Conservation (phyloP, 176 grass and related monocot genomes). For the Rhynchospora breviuscula region DNA sequence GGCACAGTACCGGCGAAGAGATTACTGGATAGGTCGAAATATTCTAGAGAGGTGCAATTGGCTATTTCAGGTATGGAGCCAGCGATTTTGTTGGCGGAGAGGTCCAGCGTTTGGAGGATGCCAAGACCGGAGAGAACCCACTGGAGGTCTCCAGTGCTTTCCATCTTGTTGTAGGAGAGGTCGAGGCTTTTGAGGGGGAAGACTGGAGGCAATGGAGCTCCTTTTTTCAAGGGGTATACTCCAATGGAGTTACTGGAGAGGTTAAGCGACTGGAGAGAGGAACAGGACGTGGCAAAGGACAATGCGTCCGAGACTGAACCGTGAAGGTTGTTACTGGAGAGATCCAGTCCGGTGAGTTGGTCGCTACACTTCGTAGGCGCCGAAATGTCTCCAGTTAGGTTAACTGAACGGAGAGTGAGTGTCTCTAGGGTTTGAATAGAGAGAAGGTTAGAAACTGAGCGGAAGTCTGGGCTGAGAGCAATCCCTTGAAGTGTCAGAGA, state of each 20-base stretch:
- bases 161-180: constrained; percentile 68
- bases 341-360: constrained; percentile 51
- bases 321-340: constrained; percentile 67
- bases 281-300: constrained; percentile 42
- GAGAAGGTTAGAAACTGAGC: constrained; percentile 37
- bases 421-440: constrained; percentile 45
- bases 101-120: constrained; percentile 43
- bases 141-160: constrained; percentile 40
- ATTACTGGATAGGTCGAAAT: constrained; percentile 85
- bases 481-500: constrained; percentile 43
- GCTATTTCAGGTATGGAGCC: constrained; percentile 45
- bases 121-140: constrained; percentile 61
- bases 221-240: not conserved
- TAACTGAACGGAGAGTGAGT: constrained; percentile 53
- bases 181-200: constrained; percentile 52
- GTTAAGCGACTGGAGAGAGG: constrained; percentile 41
- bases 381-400: constrained; percentile 57
- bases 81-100: constrained; percentile 56
- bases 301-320: constrained; percentile 62
- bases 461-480: constrained; percentile 67
- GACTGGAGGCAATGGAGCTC: not conserved
- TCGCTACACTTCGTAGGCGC: constrained; percentile 23
- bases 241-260: constrained; percentile 63
- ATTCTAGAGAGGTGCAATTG: constrained; percentile 65
- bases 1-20: constrained; percentile 39